Conservation (phyloP, 1,139 yeast species). For the Kodamaea sp. region DNA sequence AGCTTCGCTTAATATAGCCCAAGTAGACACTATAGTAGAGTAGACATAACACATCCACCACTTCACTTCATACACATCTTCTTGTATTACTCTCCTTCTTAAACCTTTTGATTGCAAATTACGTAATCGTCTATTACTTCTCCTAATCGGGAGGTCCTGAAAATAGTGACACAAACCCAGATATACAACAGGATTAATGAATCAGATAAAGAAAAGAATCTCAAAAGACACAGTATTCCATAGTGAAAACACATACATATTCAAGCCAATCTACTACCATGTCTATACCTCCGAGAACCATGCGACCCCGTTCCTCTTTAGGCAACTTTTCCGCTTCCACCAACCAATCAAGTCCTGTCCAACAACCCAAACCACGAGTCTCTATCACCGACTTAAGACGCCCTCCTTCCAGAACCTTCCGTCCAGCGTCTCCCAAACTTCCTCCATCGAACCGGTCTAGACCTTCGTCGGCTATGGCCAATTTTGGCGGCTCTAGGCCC, state of each 20-base stretch:
- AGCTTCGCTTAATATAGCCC: too few relatives aligned
- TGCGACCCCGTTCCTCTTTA: constrained; percentile 16
- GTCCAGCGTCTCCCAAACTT: constrained; percentile 23
- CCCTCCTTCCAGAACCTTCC: constrained; percentile 23
- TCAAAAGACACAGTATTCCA: too few relatives aligned
- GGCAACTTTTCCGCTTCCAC: constrained; percentile 9
- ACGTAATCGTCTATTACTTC: constrained; percentile 8
- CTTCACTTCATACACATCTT: too few relatives aligned
- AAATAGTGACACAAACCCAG: constrained; percentile 9
- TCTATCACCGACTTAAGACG: constrained; percentile 18
- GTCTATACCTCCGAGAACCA: constrained; percentile 17
- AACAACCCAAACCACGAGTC: constrained; percentile 8
- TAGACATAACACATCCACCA: too few relatives aligned
- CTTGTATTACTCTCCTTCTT: too few relatives aligned
- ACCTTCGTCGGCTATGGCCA: constrained; percentile 43
- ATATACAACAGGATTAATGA: background rate
- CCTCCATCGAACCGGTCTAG: constrained; percentile 19
- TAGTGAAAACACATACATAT: too few relatives aligned
- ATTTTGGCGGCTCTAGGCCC: constrained; percentile 29
- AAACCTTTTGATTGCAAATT: too few relatives aligned
- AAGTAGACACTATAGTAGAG: too few relatives aligned
- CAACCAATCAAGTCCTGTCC: constrained; percentile 10
- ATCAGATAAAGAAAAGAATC: too few relatives aligned
- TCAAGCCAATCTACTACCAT: too few relatives aligned
- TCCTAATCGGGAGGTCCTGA: constrained; percentile 7